Conservation (phyloP, 2,329 filamentous ascomycete species). For the Zymoseptoria brevis region DNA sequence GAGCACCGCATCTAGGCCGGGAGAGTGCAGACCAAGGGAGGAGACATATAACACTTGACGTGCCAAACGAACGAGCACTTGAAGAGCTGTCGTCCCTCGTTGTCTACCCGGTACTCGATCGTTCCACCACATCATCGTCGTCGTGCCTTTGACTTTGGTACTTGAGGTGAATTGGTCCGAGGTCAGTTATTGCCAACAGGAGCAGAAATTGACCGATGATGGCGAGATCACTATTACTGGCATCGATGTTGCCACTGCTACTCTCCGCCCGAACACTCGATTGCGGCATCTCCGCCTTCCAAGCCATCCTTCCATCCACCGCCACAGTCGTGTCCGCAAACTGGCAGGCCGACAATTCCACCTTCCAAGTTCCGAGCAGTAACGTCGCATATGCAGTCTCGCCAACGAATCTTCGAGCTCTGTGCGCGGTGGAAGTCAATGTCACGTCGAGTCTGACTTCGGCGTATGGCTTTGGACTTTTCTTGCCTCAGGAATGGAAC, state of each 20-base stretch:
- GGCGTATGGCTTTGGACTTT: constrained; percentile 27
- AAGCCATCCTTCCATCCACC: constrained; percentile 27
- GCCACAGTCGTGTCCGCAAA: constrained; percentile 32
- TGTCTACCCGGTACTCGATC: background rate
- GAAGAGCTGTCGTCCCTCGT: background rate
- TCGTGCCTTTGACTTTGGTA: background rate
- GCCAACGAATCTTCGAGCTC: constrained; percentile 27
- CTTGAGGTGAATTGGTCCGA: background rate
- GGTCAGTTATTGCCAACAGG: background rate
- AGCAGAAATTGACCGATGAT: background rate
- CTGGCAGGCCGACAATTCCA: constrained; percentile 28
- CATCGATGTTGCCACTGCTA: constrained; percentile 2
- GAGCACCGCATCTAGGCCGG: background rate
- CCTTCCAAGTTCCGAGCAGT: constrained; percentile 31
- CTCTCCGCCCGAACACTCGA: constrained; percentile 16
- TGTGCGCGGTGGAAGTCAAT: constrained; percentile 27
- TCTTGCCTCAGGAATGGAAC: constrained; percentile 28
- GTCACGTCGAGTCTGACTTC: constrained; percentile 24
- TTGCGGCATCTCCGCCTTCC: constrained; percentile 30
- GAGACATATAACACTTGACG: background rate
- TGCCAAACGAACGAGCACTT: background rate
- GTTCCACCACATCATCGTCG: background rate
- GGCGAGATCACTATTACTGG: background rate
- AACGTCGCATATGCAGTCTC: constrained; percentile 36
- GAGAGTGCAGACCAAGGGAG: background rate